phyloP scores from a whole-genome alignment of 305 asterid species.

The Caryopteris hybrid region DNA sequence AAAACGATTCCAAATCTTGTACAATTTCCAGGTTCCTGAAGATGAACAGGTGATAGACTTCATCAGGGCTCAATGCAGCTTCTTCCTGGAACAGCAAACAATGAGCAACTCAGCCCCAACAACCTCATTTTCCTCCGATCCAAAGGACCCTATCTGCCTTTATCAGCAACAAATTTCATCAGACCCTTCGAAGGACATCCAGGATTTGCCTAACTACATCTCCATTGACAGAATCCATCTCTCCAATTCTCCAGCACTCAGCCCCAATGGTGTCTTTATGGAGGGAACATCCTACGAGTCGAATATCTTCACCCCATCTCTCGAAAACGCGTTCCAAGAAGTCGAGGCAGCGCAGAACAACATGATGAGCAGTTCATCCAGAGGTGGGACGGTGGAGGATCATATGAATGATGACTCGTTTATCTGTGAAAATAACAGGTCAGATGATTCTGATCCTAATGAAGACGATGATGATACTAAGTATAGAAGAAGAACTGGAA shows the following conservation, averaged over 20 bases:
- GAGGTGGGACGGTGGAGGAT: slow-evolving; percentile 25
- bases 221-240: slow-evolving; percentile 40
- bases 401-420: slow-evolving; percentile 33
- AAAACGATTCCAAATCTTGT: background rate
- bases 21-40: slow-evolving; percentile 50
- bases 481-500: slow-evolving; percentile 61
- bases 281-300: slow-evolving; percentile 36
- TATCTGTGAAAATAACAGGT: slow-evolving; percentile 28
- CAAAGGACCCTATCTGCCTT: slow-evolving; percentile 5
- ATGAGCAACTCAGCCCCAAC: slow-evolving; percentile 30
- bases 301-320: slow-evolving; percentile 25
- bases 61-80: slow-evolving; percentile 47
- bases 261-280: slow-evolving; percentile 31
- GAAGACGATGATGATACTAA: slow-evolving; percentile 70
- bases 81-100: slow-evolving; percentile 44
- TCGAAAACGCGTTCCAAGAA: slow-evolving; percentile 27
- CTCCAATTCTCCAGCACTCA: slow-evolving; percentile 20
- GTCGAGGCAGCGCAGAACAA: slow-evolving; percentile 3
- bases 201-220: slow-evolving; percentile 42
- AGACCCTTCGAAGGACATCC: slow-evolving; percentile 21
- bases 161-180: slow-evolving; percentile 23
- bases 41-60: slow-evolving; percentile 59
- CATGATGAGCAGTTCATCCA: slow-evolving; percentile 19
- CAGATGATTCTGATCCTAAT: slow-evolving; percentile 45
- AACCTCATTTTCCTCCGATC: slow-evolving; percentile 28